A percentile compares a stretch with the other conserved stretches of the same genome.
Conservation (phyloP, 805 yeast genomes). For the Ogataea salicorniae region DNA sequence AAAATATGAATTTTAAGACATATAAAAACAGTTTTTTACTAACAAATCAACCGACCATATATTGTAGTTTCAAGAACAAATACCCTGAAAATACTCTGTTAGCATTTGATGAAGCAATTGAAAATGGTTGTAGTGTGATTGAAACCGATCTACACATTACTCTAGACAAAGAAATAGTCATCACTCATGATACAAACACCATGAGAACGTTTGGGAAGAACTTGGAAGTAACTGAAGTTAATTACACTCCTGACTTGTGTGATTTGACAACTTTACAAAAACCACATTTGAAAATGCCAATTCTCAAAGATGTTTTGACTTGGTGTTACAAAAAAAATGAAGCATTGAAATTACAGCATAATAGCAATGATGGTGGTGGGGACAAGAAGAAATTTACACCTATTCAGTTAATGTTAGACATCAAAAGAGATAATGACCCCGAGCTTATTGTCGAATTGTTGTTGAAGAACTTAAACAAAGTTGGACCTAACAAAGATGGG, state of each 20-base stretch:
- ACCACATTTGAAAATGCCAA: conserved; percentile 32
- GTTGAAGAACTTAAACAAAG: conserved; percentile 17
- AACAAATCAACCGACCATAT: not conserved
- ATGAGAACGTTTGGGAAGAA: conserved; percentile 29
- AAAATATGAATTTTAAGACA: not conserved
- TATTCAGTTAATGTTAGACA: conserved; percentile 38
- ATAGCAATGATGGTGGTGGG: conserved; percentile 14
- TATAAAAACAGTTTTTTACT: not conserved
- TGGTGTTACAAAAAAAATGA: conserved; percentile 39
- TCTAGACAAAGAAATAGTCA: conserved; percentile 28
- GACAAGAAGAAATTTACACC: not conserved
- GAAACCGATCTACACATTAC: conserved; percentile 36
- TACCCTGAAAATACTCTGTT: conserved; percentile 35
- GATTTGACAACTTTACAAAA: conserved; percentile 24
- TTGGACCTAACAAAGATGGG: conserved; percentile 7
- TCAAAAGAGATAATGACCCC: conserved; percentile 30
- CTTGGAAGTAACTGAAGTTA: conserved; percentile 22
- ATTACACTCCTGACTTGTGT: conserved; percentile 25
- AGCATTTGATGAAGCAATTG: conserved; percentile 31
- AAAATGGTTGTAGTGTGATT: conserved; percentile 29
- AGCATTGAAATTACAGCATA: conserved; percentile 21
- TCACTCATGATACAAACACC: conserved; percentile 33
- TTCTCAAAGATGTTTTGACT: conserved; percentile 24
- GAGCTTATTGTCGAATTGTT: conserved; percentile 21
- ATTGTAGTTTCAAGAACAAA: conserved; percentile 18